Base-by-base conservation (phyloP, 2,329 filamentous ascomycete species). In the Aspergillus arachidicola region DNA sequence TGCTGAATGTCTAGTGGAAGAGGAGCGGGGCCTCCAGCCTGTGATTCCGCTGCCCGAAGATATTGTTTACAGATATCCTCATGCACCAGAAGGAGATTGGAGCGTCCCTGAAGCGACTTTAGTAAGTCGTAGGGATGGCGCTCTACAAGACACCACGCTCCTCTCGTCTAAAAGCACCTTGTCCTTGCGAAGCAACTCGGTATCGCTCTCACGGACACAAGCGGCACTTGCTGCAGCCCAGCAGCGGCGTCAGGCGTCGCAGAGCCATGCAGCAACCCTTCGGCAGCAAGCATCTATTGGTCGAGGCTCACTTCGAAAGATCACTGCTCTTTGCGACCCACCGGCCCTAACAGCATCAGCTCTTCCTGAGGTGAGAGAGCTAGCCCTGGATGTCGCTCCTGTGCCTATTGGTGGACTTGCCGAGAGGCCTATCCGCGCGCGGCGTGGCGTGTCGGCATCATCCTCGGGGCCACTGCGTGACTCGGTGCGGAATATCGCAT, bases 231-330 rank as follows among this genome's bases (percentile, higher is more conserved):
- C 69, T n/a, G 77, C 77, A 46, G 78, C 78, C 21, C 78, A 80
- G 36, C 72, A 78, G 53, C 75, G 78, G 19, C 74, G 75, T n/a
- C 71, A 75, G 61, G 78, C 78, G 45, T 64, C 75, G 0, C 79
- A 79, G 59, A 83, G 79, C 55, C 82, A 83, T 66, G 81, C 81
- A 3, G 81, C 81, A 7, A 78, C 78, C 4, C 76, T 83, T 64
- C 77, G 81, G 57, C 81, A 82, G 65, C 80, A 82, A 65, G 79
- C 79, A 41, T 62, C 78, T 10, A 73, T 75, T n/a, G 71, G 74
- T 6, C 69, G 73, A 60, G 66, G 69, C 6, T 70, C 76, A 23
- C 66, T 73, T 32, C 69, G 74, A 51, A 76, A 70, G 38, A 63
- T 71, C 10, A 63, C 72, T 6, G 69, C 69, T 11, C 62, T 75